Base-by-base conservation (phyloP, 805 yeast genomes). In the Naumovozyma castellii region DNA sequence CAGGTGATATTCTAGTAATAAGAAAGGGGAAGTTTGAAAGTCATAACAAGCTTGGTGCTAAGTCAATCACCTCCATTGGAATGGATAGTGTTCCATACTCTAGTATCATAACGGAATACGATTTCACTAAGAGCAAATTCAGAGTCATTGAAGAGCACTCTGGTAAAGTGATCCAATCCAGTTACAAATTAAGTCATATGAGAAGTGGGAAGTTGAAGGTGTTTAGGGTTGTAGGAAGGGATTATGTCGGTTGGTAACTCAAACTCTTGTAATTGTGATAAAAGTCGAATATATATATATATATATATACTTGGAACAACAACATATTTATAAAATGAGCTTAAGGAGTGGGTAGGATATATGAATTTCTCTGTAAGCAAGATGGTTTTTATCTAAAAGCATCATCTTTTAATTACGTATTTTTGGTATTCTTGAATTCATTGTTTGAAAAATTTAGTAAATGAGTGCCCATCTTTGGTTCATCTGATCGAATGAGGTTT, bases 1-100 rank as follows among this genome's bases (percentile, higher is more conserved):
- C 94, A 0, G 98, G 98, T 43, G 97, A 92, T 59, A 69, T 90
- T 8, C 61, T 86, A 32, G 83, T 86, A 38, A 73, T 86, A 45
- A 74, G 79, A 51, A 77, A 77, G 41, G 95, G 86, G 5, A 72
- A 72, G 44, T 88, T 90, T 62, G 76, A 73, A 45, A 74, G 78
- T 5, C 84, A 79, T 49, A 71, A 72, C 38, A 52, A 50, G 16
- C 36, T 39, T 16, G 34, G 39, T 2, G 74, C 69, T 39, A 74
- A 69, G 51, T 80, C 81, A 62, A 73, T 78, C 17, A 51, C 69
- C 2, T 73, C 72, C 4, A 68, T 78, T 13, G 94, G 94, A 12
- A 64, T 62, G 32, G 72, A 71, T 10, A 57, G 53, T n/a, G 36
- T 39, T 4, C 73, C 80, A 2, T 73, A 70, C 48, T 65, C 73